Base-by-base conservation (phyloP, 306 rosid genomes). In the Dalbergia oliveri region DNA sequence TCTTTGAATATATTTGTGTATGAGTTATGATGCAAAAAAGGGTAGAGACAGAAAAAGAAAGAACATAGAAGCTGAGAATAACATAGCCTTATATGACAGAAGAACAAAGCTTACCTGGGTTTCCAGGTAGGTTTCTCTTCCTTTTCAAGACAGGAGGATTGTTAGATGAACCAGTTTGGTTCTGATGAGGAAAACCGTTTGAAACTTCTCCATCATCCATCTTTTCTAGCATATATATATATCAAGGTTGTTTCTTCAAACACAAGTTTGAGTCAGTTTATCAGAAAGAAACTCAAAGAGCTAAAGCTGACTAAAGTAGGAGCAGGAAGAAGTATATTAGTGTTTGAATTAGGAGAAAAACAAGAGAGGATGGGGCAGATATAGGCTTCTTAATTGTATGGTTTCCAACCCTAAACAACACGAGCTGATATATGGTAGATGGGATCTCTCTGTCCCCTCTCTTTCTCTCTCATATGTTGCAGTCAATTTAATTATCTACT, bases 121-220 rank as follows among this genome's bases (percentile, higher is more conserved):
- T 88, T 82, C 94, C 94, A 2, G 94, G 92, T 65, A 85, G 92
- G 82, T 82, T 90, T 85, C 94, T 83, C 86, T 90, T 90, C 88
- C 88, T 90, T 88, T 90, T 90, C 18, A 37, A 58, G 18, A 78
- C 56, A 67, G 90, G 87, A 65, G 83, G 82, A 62, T 64, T 70
- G 50, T 23, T 67, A 19, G 92, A 81, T 81, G 77, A 82, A 21
- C 50, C 47, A 23, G 75, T 56, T 50, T 88, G 84, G 84, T 77
- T 85, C 71, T 79, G 88, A 74, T 76, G 86, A 72, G 73, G 72
- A 66, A 90, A 83, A 63, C 73, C 72, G 41, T 84, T 76, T 59
- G 90, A 34, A 34, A 79, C 78, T 43, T 69, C 78, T 83, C 79
- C 86, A 58, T 64, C 88, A 49, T 76, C 90, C 92, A 88, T 90